Evolutionary conservation across 257 asterid species (phyloP).

Genomic region (Solanum rostratum): DNA sequence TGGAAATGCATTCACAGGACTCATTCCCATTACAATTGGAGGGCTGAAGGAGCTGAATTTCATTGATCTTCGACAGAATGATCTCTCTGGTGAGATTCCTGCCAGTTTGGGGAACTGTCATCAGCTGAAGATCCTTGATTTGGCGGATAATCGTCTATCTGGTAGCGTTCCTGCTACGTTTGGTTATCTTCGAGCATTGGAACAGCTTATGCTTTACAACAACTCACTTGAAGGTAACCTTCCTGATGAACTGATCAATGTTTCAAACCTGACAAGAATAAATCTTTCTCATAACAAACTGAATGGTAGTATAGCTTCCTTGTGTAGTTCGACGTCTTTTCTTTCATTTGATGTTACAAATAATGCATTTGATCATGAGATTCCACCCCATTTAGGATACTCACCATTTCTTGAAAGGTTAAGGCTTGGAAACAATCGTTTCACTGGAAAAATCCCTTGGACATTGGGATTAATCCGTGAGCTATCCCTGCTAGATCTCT

Average conservation of each 20-base stretch:
- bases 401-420: constrained; percentile 66
- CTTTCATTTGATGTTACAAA: constrained; percentile 77
- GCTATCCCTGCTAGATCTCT: constrained; percentile 61
- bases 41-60: constrained; percentile 50
- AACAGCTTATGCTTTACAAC: constrained; percentile 78
- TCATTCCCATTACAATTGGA: constrained; percentile 60
- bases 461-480: constrained; percentile 47
- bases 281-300: constrained; percentile 63
- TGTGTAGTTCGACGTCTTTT: constrained; percentile 47
- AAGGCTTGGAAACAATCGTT: constrained; percentile 59
- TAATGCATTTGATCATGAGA: constrained; percentile 55
- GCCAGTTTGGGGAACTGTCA: constrained; percentile 60
- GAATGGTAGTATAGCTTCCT: constrained; percentile 61
- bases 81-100: constrained; percentile 72
- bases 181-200: constrained; percentile 49
- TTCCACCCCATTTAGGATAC: constrained; percentile 56
- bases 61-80: constrained; percentile 73
- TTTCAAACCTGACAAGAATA: constrained; percentile 64
- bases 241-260: constrained; percentile 40
- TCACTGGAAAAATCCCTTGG: constrained; percentile 66
- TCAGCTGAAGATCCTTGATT: constrained; percentile 49
- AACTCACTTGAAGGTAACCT: constrained; percentile 67
- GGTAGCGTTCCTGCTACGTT: constrained; percentile 61
- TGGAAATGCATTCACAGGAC: constrained; percentile 64
- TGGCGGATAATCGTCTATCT: constrained; percentile 73